A percentile compares a stretch with the other conserved stretches of the same genome.
These are phyloP conservation scores for Tuber melanosporum DNA, from an alignment of 495 filamentous ascomycete genomes.

Conservation along the genomic window DNA sequence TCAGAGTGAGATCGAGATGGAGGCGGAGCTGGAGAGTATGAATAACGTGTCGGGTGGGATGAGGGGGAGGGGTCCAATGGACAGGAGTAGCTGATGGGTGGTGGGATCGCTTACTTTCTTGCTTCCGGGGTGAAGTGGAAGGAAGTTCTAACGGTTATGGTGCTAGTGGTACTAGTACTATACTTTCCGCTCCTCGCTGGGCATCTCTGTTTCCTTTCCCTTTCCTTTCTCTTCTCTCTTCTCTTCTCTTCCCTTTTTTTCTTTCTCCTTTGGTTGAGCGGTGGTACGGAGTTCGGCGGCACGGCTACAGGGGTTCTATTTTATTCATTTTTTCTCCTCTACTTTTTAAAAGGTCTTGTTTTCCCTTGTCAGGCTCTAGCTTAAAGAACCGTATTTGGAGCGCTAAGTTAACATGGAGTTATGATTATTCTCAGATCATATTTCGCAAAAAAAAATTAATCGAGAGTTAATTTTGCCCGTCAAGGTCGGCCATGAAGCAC, in stretches of 20 bases:
- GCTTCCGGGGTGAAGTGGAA: background rate
- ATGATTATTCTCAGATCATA: background rate
- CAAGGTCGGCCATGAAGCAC: no score
- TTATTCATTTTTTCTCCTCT: background rate
- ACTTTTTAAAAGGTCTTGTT: background rate
- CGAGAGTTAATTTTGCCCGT: background rate
- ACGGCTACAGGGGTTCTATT: background rate
- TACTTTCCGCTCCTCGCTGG: background rate
- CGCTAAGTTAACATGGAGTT: background rate
- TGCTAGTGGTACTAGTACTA: background rate
- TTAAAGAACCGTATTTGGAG: background rate
- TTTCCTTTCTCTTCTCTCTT: no score
- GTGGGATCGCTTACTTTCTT: background rate
- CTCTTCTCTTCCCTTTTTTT: background rate
- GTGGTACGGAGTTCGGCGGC: background rate
- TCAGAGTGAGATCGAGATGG: constrained; percentile 4
- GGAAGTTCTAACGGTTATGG: background rate
- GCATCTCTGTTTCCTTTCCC: background rate
- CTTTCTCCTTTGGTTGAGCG: background rate
- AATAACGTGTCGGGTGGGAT: background rate
- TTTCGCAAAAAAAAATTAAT: background rate
- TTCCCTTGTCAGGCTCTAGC: background rate
- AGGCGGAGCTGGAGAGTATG: background rate
- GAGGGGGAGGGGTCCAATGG: background rate
- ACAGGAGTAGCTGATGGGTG: background rate